phyloP scores from a whole-genome alignment of 331 rosid species.

The Spiraea crenata region DNA sequence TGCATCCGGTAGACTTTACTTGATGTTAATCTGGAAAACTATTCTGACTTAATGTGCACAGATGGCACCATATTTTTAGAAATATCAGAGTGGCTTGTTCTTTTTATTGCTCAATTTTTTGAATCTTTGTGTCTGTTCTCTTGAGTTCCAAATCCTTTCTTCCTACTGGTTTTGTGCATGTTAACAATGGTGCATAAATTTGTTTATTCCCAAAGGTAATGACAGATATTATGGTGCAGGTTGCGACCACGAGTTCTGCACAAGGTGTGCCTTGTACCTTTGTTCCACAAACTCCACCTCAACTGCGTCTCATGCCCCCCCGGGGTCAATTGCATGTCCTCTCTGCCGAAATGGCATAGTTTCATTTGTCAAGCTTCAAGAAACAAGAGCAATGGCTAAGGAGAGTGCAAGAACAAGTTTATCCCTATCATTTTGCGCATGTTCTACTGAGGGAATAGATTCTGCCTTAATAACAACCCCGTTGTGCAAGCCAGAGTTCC shows the following conservation, averaged over 20 bases:
- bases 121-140: background rate
- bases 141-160: background rate
- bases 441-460: slow-evolving; percentile 51
- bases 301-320: slow-evolving; percentile 44
- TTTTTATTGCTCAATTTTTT: background rate
- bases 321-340: slow-evolving; percentile 91
- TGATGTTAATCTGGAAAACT: background rate
- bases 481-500: slow-evolving; percentile 45
- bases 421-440: slow-evolving; percentile 65
- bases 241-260: slow-evolving; percentile 94
- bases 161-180: background rate
- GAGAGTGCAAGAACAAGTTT: slow-evolving; percentile 49
- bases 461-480: slow-evolving; percentile 58
- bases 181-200: background rate
- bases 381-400: slow-evolving; percentile 38
- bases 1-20: background rate
- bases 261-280: slow-evolving; percentile 86
- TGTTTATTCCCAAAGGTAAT: background rate
- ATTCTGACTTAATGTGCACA: background rate
- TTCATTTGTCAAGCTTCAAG: slow-evolving; percentile 66
- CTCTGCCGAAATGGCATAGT: slow-evolving; percentile 93
- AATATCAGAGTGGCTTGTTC: background rate
- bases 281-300: slow-evolving; percentile 69
- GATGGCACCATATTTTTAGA: background rate
- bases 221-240: slow-evolving; percentile 45